Percentiles rank a stretch among this genome's conserved stretches.
Evolutionary conservation across 2,329 filamentous ascomycete genomes (phyloP).

Genomic region (Endothia cerciana): DNA sequence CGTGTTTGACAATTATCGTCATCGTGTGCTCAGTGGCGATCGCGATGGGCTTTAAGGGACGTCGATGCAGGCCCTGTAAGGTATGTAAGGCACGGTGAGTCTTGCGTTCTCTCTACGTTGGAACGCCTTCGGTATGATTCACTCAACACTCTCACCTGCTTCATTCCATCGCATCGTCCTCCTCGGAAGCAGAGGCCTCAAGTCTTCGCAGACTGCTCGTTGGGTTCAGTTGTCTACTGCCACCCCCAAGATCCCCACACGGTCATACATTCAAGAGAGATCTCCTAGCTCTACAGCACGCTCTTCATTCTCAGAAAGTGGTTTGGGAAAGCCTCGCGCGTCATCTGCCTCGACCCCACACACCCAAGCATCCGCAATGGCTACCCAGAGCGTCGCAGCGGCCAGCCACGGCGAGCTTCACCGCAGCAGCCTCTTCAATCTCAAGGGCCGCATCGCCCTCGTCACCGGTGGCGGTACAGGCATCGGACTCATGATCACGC

Average conservation of each 20-base stretch:
- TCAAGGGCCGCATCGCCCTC: constrained; percentile 48
- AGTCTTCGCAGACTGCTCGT: background rate
- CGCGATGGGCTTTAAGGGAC: background rate
- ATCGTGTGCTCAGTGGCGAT: background rate
- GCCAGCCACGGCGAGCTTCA: constrained; percentile 38
- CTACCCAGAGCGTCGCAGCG: constrained; percentile 35
- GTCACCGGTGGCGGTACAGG: constrained; percentile 46
- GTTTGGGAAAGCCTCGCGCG: background rate
- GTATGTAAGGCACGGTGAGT: background rate
- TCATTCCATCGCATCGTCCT: background rate
- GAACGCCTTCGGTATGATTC: background rate
- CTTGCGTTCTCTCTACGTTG: background rate
- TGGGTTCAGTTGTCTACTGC: background rate
- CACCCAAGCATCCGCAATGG: constrained; percentile 32
- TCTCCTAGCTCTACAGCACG: background rate
- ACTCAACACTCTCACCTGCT: background rate
- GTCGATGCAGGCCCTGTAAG: background rate
- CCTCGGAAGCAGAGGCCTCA: background rate
- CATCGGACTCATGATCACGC: constrained; percentile 40
- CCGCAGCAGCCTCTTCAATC: constrained; percentile 53
- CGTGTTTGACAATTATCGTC: background rate
- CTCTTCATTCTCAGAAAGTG: background rate
- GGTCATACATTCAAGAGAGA: background rate
- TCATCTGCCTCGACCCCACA: background rate
- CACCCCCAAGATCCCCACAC: background rate